Evolutionary conservation across 2,329 filamentous ascomycete species (phyloP), one percentile per base, ranked within the genome.

Genomic region (Verticillium isaacii): DNA sequence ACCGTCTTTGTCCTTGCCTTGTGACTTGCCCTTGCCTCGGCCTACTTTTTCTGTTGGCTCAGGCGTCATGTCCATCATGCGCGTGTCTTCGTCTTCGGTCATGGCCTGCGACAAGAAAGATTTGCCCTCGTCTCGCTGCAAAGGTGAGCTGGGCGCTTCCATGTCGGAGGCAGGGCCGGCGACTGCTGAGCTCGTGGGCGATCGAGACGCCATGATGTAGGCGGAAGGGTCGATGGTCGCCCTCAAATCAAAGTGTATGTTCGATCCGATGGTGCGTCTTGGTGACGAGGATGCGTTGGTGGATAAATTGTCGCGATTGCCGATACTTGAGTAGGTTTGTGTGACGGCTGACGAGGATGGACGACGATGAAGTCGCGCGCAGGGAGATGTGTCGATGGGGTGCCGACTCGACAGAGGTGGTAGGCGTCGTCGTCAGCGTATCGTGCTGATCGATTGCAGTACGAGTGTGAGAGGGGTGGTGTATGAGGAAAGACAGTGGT

Each of bases 61-160:
- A 34, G 79, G 78, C 19, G 76, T 81, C 62, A 71, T 75, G 63
- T 76, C 74, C 63, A 70, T 72, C 73, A 78, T 78, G 29, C 71
- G 73, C 12, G 64, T 64, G 37, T 65, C 63, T 39, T 83, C 81
- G 64, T 83, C 80, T 57, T 83, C 81, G 61, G 77, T 78, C 63
- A 68, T 71, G 62, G 71, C 74, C 69, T 76, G 77, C 29, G 80
- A 80, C 65, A 75, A 72, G 63, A 82, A 81, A 3, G 80, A 82
- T 68, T 81, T 81, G 67, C 69, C 68, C 65, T 80, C 78, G 60
- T 57, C 59, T 25, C 67, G 66, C 36, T 72, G 74, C 29, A 67
- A 72, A 25, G 81, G 81, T 9, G 81, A 83, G 68, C 79, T 82
- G 25, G 76, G 75, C 1, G 72, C 70, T 61, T 83, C 81, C 37